phyloP scores from a whole-genome alignment of 805 yeast genomes.

The Monosporozyma unispora region DNA sequence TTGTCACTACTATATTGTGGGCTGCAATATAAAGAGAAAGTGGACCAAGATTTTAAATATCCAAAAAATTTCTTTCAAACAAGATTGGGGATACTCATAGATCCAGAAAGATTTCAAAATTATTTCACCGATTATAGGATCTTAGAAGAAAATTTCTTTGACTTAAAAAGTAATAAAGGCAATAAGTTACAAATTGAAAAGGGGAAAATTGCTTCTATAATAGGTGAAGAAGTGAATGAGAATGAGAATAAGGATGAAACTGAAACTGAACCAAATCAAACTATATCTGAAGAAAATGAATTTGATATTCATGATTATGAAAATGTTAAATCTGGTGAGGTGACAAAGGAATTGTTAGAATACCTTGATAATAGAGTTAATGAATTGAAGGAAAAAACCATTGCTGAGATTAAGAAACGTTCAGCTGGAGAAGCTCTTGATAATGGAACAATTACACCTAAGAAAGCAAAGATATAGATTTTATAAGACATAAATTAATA shows the following conservation, averaged over 20 bases:
- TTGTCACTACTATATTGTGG: slow-evolving; percentile 27
- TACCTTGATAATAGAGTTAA: slow-evolving; percentile 21
- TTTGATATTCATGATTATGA: slow-evolving; percentile 18
- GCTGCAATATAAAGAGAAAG: slow-evolving; percentile 20
- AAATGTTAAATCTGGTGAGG: slow-evolving; percentile 23
- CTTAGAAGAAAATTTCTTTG: slow-evolving; percentile 29
- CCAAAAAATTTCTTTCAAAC: slow-evolving; percentile 26
- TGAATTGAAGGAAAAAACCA: slow-evolving; percentile 18
- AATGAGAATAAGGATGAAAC: slow-evolving; percentile 10
- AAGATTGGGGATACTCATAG: slow-evolving; percentile 20
- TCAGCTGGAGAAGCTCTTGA: slow-evolving; percentile 6
- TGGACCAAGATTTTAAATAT: slow-evolving; percentile 22
- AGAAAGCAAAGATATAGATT: slow-evolving; percentile 14
- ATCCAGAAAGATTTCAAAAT: slow-evolving; percentile 17
- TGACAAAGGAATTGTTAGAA: slow-evolving; percentile 22
- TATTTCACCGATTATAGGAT: slow-evolving; percentile 24
- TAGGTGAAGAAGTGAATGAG: slow-evolving; percentile 14
- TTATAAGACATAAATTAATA: background rate
- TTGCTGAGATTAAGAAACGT: slow-evolving; percentile 18
- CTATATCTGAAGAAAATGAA: background rate
- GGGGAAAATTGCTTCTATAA: slow-evolving; percentile 16
- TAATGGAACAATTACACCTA: slow-evolving; percentile 6
- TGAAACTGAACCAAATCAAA: slow-evolving; percentile 13
- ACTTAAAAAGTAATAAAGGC: slow-evolving; percentile 29
- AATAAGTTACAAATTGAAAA: slow-evolving; percentile 20